Base-by-base conservation (phyloP, 2,329 filamentous ascomycete genomes). In the Claviceps sp. region DNA sequence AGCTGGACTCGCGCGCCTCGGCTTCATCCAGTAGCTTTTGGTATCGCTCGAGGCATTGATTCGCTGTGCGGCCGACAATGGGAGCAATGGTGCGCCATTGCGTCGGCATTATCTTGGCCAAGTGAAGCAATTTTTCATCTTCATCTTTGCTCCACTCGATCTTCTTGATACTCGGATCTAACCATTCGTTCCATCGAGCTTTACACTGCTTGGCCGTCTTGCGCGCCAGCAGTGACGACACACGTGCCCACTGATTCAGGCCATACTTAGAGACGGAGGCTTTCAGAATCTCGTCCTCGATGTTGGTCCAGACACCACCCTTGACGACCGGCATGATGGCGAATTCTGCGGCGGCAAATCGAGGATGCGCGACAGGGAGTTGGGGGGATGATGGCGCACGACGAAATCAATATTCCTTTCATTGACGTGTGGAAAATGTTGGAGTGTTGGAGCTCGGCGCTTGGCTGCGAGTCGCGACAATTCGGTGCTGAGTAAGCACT, bases 181-280 rank as follows among this genome's bases (percentile, higher is more conserved):
- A 80, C 91, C 93, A 98, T 78, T 98, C 91, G 66, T 85, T 83
- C 93, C 93, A 98, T 72, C 93, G 80, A 55, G 93, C 91, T 73
- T 98, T 98, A 81, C 93, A 98, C 73, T 98, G 93, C 73, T 98
- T 98, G 49, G 93, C 84, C 36, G 93, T 97, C 71, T 98, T 98
- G 64, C 94, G 88, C 66, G 91, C 91, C 58, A 98, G 83, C 58
- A 98, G 80, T 53, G 93, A 97, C 52, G 93, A 96, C 57, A 97
- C 93, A 69, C 93, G 91, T 65, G 93, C 91, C 93, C 93, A 98
- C 71, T 98, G 93, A 65, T 95, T 93, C 55, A 95, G 78, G 48
- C 89, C 89, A 76, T 95, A 95, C 68, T 95, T 95, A 60, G 87
- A 93, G 57, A 95, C 88, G 53, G 86, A 86, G 52, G 89, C 90